A percentile compares a stretch with the other conserved stretches of the same genome.
Conservation (phyloP, 148 eudicot species). For the Rhododendron mucronatum region DNA sequence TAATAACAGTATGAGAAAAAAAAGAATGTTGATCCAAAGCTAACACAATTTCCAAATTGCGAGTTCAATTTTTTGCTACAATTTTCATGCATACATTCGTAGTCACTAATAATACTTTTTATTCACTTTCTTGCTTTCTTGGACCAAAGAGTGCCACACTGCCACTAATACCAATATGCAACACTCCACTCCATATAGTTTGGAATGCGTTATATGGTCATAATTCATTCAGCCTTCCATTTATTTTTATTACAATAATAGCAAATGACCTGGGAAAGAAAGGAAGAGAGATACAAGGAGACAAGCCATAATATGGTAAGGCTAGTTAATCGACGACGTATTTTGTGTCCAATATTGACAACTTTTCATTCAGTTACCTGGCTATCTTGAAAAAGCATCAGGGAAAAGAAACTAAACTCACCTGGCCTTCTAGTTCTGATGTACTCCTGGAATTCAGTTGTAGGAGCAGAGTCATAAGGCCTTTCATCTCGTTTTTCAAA, state of each 20-base stretch:
- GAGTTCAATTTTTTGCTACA: background rate
- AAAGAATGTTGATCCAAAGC: background rate
- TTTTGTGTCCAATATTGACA: background rate
- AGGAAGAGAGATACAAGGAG: background rate
- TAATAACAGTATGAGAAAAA: background rate
- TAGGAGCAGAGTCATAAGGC: conserved; percentile 19
- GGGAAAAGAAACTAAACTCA: background rate
- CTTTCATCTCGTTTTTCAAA: conserved; percentile 20
- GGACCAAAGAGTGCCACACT: background rate
- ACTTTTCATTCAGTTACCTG: background rate
- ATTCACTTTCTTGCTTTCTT: background rate
- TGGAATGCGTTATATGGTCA: background rate
- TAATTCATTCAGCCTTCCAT: background rate
- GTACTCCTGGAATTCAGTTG: conserved; percentile 20
- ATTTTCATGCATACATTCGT: background rate
- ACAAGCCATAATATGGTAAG: background rate
- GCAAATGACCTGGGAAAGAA: background rate
- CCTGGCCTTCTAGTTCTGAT: conserved; percentile 24
- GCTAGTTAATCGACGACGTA: background rate
- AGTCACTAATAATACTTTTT: background rate
- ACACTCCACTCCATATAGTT: background rate
- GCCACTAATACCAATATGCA: background rate
- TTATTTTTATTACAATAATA: background rate
- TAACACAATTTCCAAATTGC: background rate
- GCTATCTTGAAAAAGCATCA: background rate